Conservation (phyloP, 768 basidiomycete genomes). For the Mycena filopes region DNA sequence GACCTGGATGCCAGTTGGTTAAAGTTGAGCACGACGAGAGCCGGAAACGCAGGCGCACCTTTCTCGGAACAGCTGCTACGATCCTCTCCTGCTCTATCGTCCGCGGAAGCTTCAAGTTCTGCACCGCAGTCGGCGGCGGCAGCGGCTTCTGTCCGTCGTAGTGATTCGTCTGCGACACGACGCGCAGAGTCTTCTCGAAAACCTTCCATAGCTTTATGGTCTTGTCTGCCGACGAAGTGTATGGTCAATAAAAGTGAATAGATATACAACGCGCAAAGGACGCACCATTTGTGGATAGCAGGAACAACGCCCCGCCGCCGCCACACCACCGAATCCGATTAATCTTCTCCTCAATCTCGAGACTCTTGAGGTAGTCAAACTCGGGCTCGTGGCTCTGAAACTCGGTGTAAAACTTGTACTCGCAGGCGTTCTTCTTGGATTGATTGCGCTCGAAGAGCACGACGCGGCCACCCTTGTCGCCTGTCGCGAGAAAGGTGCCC, state of each 20-base stretch:
- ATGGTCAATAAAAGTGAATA: not conserved
- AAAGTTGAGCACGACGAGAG: not conserved
- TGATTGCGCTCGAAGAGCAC: slow-evolving; percentile 99
- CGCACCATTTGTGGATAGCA: slow-evolving; percentile 95
- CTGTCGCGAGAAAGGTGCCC: slow-evolving; percentile 98
- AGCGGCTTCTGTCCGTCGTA: slow-evolving; percentile 79
- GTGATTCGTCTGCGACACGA: slow-evolving; percentile 97
- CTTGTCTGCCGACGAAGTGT: slow-evolving; percentile 77
- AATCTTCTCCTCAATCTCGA: slow-evolving; percentile 99
- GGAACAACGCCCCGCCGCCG: slow-evolving; percentile 91
- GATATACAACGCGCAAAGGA: slow-evolving; percentile 15
- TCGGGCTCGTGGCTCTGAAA: slow-evolving; percentile 99
- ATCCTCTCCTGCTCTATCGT: slow-evolving; percentile 96
- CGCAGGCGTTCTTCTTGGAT: slow-evolving; percentile 95
- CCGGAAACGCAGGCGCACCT: too few relatives aligned
- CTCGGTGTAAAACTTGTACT: slow-evolving; percentile 99
- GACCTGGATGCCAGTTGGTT: not conserved
- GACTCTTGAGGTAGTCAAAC: slow-evolving; percentile 98
- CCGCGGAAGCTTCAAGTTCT: slow-evolving; percentile 85
- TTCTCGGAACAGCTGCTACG: slow-evolving; percentile 97
- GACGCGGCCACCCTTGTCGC: slow-evolving; percentile 99
- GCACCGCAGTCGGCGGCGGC: slow-evolving; percentile 65
- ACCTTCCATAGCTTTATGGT: slow-evolving; percentile 99
- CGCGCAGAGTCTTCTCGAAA: slow-evolving; percentile 94
- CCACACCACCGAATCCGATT: slow-evolving; percentile 99